Evolutionary conservation across 495 filamentous ascomycete species (phyloP), one percentile per base, ranked within the genome.

Genomic region (Glarea lozoyensis): DNA sequence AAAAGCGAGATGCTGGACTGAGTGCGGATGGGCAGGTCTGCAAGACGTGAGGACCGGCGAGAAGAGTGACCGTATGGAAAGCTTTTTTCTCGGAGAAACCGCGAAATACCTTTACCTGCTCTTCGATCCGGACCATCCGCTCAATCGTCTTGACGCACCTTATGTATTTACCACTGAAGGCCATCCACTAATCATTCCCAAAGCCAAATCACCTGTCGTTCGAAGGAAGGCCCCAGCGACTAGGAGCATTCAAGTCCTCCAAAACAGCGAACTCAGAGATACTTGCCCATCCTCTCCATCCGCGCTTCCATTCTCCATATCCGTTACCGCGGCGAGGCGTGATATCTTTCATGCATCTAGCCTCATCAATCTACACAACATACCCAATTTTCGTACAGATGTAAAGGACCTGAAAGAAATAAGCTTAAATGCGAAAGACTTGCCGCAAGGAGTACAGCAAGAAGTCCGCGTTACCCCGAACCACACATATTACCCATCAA

Each of bases 121-220:
- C 1, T 97, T 90, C 60, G 84, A 92, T 38, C 70, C 76, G 24
- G 71, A 78, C 12, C 92, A 97, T 63, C 92, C 92, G 1, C 59
- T 97, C 19, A 96, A 97, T 65, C 76, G 73, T 4, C 60, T 89
- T 13, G 90, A 96, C 61, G 81, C 79, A 3, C 74, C 88, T 1
- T 88, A 86, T 65, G 89, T 98, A 4, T 97, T 98, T 57, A 86
- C 83, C 17, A 98, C 92, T 0, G 92, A 98, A 63, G 92, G 89
- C 1, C 92, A 98, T 65, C 92, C 92, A 4, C 67, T 98, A 19
- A 75, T 96, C 13, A 81, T 98, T 41, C 92, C 86, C 3, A 76
- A 61, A 53, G 78, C 59, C 31, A 50, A 47, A 29, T 30, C 9
- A 0, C 16, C 23, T 20, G 16, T 40, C 6, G 20, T 34, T 1